Percentiles rank a stretch among this genome's conserved stretches.
Evolutionary conservation across 2,329 filamentous ascomycete genomes (phyloP).

Genomic region (Sarocladiaceae sp.): DNA sequence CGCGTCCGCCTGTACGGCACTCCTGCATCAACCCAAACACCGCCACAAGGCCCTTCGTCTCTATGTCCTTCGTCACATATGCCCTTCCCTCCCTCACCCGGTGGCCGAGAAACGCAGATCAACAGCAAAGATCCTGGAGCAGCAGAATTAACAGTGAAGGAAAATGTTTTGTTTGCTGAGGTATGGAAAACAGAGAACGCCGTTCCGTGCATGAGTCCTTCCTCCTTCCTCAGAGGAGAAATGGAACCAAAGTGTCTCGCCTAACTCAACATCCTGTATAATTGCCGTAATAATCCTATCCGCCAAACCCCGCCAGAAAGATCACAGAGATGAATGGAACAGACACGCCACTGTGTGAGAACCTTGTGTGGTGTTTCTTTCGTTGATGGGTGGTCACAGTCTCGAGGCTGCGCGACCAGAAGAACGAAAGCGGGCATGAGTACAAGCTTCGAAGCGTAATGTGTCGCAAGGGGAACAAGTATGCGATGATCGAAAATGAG

Average conservation of each 20-base stretch:
- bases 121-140: slow-evolving; percentile 5
- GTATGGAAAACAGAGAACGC: slow-evolving; percentile 3
- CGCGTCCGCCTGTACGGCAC: no score
- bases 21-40: no score
- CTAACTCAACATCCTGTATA: no score
- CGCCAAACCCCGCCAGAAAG: no score
- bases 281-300: no score
- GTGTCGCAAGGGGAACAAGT: background rate
- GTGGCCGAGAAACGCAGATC: background rate
- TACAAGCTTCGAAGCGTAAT: slow-evolving; percentile 1
- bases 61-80: background rate
- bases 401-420: background rate
- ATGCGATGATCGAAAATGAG: slow-evolving; percentile 4
- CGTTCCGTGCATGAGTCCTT: slow-evolving; percentile 6
- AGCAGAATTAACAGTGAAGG: background rate
- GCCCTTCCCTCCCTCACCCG: background rate
- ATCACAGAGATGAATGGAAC: no score
- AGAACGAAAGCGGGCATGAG: slow-evolving; percentile 1
- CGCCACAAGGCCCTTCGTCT: no score
- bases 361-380: background rate
- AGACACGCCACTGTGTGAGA: no score
- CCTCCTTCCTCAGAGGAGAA: background rate
- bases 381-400: slow-evolving; percentile 1
- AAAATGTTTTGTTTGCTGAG: background rate
- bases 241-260: no score